Conservation (phyloP, 768 basidiomycete species). For the Ephemerocybe angulata region DNA sequence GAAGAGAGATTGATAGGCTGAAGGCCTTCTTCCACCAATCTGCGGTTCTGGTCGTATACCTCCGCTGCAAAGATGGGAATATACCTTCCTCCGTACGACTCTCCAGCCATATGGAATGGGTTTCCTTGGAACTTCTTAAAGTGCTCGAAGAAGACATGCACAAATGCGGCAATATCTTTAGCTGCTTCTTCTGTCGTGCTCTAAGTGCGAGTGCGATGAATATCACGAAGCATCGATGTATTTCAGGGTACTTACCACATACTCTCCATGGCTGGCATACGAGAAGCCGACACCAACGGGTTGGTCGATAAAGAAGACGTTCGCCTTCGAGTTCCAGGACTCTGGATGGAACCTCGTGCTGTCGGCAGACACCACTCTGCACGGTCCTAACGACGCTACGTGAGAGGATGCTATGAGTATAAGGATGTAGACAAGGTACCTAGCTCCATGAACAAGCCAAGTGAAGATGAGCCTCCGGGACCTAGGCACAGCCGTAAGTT, state of each 20-base stretch:
- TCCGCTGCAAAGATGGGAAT: slow-evolving; percentile 73
- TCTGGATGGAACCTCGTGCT: slow-evolving; percentile 55
- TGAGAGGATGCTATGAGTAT: not conserved
- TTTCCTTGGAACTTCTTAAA: slow-evolving; percentile 70
- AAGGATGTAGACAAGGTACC: not conserved
- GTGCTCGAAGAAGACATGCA: slow-evolving; percentile 70
- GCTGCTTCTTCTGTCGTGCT: slow-evolving; percentile 65
- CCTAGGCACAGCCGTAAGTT: slow-evolving; percentile 24
- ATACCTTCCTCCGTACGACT: slow-evolving; percentile 76
- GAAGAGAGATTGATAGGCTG: slow-evolving; percentile 61
- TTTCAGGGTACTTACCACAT: slow-evolving; percentile 38
- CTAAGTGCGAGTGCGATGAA: slow-evolving; percentile 24
- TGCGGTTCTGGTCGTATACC: slow-evolving; percentile 68
- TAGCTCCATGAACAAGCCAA: slow-evolving; percentile 71
- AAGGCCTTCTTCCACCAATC: slow-evolving; percentile 50
- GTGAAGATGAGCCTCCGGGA: slow-evolving; percentile 33
- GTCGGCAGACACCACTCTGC: slow-evolving; percentile 51
- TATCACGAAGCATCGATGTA: not conserved
- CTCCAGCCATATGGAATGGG: slow-evolving; percentile 63
- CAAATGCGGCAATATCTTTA: slow-evolving; percentile 66
- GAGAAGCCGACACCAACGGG: slow-evolving; percentile 62
- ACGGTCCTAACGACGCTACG: slow-evolving; percentile 48
- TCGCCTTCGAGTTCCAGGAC: slow-evolving; percentile 67
- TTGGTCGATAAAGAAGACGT: slow-evolving; percentile 60
- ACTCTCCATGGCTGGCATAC: slow-evolving; percentile 61